Evolutionary conservation across 352 stramenopile genomes (phyloP), one percentile per base, ranked within the genome.

Genomic region (Pilasporangium apinafurcum): DNA sequence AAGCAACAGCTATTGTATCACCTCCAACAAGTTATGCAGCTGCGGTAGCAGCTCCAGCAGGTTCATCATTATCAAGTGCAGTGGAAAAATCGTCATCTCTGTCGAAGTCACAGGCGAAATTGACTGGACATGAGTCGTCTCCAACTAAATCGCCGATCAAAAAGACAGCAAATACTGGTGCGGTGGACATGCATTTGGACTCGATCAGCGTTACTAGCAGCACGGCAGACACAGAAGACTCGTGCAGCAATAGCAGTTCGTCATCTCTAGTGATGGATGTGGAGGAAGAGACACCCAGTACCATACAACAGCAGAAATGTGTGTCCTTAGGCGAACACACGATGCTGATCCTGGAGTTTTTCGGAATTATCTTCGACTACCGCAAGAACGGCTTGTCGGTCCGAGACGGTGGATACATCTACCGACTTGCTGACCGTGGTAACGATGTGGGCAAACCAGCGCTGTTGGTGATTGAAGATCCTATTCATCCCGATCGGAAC

Each of bases 381-480:
- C 65, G 64, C 43, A 85, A 83, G 55, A 91, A 90, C 51, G 79
- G 82, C 0, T 48, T 92, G 12, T 90, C 76, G n/a, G 68, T 94
- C 28, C 82, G 82, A 18, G 77, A 94, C 32, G 79, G 80, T 29
- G 82, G 82, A 21, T 94, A 92, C 53, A 89, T 92, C 44, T 94
- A 91, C 57, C 62, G 79, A 1, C 60, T 92, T 6, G 78, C 76
- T 0, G 80, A 84, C 37, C 65, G 66, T 43, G 50, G 67, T 22
- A 53, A 58, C 27, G 58, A 83, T 17, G 48, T 85, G 4, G 56
- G 63, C 31, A 86, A 90, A 51, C 73, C 73, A 21, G 61, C 68
- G 29, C 57, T 94, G n/a, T n/a, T n/a, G n/a, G 80, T 94, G 46
- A 86, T 94, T n/a, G 79, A 94, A 37, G 82, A 92, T 49, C 79